These are phyloP conservation scores for Albugo laibachii DNA, from an alignment of 352 stramenopile genomes.

Conservation along the genomic window DNA sequence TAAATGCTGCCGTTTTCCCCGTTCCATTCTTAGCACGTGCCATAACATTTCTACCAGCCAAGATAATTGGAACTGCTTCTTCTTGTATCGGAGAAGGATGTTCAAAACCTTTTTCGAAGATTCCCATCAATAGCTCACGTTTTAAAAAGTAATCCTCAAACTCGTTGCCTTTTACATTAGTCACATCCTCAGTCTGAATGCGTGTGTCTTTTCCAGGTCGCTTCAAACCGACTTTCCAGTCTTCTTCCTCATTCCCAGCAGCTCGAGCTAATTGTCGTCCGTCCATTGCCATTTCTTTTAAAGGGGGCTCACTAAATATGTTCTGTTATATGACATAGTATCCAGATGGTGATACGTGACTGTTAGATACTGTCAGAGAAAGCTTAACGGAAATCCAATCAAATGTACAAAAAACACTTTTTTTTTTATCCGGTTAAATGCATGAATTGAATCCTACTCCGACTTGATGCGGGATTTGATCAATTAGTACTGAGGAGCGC, in stretches of 20 bases:
- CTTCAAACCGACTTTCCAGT: slow-evolving; percentile 62
- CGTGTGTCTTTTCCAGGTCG: slow-evolving; percentile 73
- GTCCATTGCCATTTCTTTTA: too few relatives aligned
- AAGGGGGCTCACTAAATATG: not conserved
- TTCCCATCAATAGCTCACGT: slow-evolving; percentile 96
- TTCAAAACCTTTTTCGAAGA: slow-evolving; percentile 99
- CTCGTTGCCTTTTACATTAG: slow-evolving; percentile 97
- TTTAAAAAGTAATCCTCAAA: slow-evolving; percentile 99
- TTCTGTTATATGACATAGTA: not conserved
- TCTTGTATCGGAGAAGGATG: slow-evolving; percentile 87
- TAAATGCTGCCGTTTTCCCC: slow-evolving; percentile 97
- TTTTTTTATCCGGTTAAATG: not conserved
- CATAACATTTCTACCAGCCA: slow-evolving; percentile 82
- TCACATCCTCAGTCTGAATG: slow-evolving; percentile 92
- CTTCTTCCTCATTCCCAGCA: slow-evolving; percentile 5
- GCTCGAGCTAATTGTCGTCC: not conserved
- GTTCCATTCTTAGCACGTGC: slow-evolving; percentile 87
- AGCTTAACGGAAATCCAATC: too few relatives aligned
- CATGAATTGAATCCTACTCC: not conserved
- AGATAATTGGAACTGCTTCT: slow-evolving; percentile 79
- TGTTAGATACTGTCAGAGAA: too few relatives aligned
- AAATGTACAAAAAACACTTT: too few relatives aligned
- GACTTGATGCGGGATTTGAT: not conserved
- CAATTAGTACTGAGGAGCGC: not conserved
- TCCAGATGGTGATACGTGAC: too few relatives aligned